Evolutionary conservation across 768 basidiomycete species (phyloP), one percentile per base, ranked within the genome.

Genomic region (Suillus occidentalis): DNA sequence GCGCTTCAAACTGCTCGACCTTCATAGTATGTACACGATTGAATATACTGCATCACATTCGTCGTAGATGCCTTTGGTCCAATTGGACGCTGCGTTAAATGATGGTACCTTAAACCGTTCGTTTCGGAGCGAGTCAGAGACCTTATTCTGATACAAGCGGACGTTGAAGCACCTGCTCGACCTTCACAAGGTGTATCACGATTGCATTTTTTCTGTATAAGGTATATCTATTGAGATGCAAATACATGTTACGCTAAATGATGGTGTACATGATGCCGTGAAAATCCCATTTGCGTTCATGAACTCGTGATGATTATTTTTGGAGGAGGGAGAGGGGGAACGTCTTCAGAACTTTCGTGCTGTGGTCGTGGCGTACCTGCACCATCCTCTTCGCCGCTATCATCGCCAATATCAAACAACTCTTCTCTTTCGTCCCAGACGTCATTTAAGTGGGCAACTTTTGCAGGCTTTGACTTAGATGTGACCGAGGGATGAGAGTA

Each of bases 361-460:
- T 67, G 57, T 42, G 67, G 62, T 59, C 53, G 61, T 16, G 65
- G 58, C 36, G 67, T 63, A 31, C 66, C 52, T 10, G 53, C 64
- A 40, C 73, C 66, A 55, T 79, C 78, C 64, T 90, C 88, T 22
- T 83, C 80, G 58, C 88, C 87, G 69, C 86, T 87, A 65, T 87
- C 85, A 12, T 82, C 85, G 5, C 87, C 90, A 60, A 91, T 80
- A 50, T 81, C 87, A 73, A 93, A 91, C 40, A 90, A 66, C 62
- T 92, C 90, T 75, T 94, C 91, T 34, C 87, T 83, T 68, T 90
- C 89, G 66, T 92, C 89, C 91, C 91, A 93, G 52, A 89, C 86
- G 72, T 90, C 82, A 18, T 81, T 80, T 52, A 90, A 77, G 22
- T 82, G 83, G 60, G 72, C 39, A 67, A 68, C 66, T 72, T 79